These are phyloP conservation scores for Sinapis alba DNA, from an alignment of 441 rosid genomes.

Conservation along the genomic window DNA sequence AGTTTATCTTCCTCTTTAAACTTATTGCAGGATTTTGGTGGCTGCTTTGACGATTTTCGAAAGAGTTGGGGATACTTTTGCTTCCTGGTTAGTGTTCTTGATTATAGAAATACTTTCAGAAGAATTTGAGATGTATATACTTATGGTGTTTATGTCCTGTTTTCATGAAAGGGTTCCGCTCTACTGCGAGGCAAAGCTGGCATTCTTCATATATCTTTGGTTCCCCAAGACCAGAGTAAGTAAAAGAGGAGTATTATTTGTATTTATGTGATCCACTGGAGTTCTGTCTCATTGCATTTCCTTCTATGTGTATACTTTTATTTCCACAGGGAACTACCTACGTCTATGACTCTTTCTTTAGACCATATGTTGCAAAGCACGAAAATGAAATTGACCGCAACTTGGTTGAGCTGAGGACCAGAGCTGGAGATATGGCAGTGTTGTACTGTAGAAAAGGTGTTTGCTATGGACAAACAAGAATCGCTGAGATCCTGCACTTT, in stretches of 20 bases:
- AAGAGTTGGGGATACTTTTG: slow-evolving; percentile 78
- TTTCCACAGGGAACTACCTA: slow-evolving; percentile 55
- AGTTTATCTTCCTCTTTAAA: slow-evolving; percentile 11
- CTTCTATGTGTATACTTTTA: neutral
- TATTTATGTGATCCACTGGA: neutral
- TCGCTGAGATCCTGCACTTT: slow-evolving; percentile 53
- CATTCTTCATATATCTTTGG: slow-evolving; percentile 69
- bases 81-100: slow-evolving; percentile 61
- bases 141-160: slow-evolving; percentile 8
- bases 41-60: slow-evolving; percentile 79
- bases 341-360: slow-evolving; percentile 51
- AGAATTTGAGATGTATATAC: neutral
- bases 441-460: slow-evolving; percentile 57
- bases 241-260: neutral
- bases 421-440: slow-evolving; percentile 51
- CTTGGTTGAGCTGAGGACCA: slow-evolving; percentile 56
- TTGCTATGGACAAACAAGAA: slow-evolving; percentile 50
- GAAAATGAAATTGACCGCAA: slow-evolving; percentile 70
- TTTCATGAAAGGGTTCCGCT: slow-evolving; percentile 61
- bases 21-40: slow-evolving; percentile 84
- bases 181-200: slow-evolving; percentile 69
- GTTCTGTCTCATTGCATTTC: slow-evolving; percentile 1
- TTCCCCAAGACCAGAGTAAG: slow-evolving; percentile 62
- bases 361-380: slow-evolving; percentile 59
- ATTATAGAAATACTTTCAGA: slow-evolving; percentile 8